A percentile compares a stretch with the other conserved stretches of the same genome.
Evolutionary conservation across 805 yeast species (phyloP).

Genomic region (Starmerella asiatica): DNA sequence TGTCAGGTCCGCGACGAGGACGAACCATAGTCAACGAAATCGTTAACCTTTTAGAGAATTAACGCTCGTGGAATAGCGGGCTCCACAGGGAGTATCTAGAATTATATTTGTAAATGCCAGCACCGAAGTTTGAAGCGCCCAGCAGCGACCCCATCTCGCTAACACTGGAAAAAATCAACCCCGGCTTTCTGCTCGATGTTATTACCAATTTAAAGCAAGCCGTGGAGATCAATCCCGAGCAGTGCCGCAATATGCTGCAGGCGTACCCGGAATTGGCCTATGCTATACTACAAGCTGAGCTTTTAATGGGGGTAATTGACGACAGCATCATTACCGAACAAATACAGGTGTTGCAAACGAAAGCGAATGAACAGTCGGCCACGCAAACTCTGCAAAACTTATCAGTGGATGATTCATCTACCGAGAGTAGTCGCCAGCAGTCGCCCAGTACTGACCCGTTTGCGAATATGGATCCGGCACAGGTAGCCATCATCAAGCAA

Average conservation of each 20-base stretch:
- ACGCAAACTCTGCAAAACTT: neutral
- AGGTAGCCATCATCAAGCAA: conserved; percentile 36
- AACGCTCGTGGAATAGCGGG: no score
- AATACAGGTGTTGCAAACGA: conserved; percentile 5
- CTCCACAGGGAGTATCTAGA: neutral
- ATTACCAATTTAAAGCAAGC: conserved; percentile 45
- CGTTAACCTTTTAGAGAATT: no score
- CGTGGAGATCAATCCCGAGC: conserved; percentile 43
- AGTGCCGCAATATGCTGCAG: conserved; percentile 46
- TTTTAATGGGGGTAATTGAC: conserved; percentile 30
- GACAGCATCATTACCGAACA: conserved; percentile 22
- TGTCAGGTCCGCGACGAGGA: no score
- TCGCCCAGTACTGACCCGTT: conserved; percentile 9
- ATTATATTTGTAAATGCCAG: no score
- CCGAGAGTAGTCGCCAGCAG: no score
- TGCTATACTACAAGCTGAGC: conserved; percentile 59
- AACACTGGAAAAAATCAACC: conserved; percentile 39
- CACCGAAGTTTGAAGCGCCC: conserved; percentile 16
- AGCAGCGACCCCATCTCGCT: conserved; percentile 32
- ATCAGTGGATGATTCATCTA: no score
- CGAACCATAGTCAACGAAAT: no score
- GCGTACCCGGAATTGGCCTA: conserved; percentile 64
- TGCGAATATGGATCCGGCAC: conserved; percentile 27
- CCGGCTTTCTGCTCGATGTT: conserved; percentile 36
- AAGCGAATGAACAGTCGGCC: neutral